Base-by-base conservation (phyloP, 1,284 basidiomycete species). In the Sporisorium iseilematis-ciliati region DNA sequence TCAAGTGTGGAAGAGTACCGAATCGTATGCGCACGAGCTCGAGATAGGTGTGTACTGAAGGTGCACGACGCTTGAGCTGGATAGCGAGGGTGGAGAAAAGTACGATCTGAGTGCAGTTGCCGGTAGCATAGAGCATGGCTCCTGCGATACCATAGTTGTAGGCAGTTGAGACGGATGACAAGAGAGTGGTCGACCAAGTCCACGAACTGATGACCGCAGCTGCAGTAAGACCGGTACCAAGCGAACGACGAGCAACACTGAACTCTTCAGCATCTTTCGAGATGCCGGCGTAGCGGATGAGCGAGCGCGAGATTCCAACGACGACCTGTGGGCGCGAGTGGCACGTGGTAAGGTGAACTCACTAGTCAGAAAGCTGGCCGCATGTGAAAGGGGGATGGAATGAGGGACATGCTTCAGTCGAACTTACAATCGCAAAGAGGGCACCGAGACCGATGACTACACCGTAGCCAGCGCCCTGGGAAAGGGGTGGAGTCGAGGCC, bases 381-480 rank as follows among this genome's bases (percentile, higher is more conserved):
- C 4, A 33, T 11, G 12, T 7, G 12, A 33, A 12, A 11, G 2
- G 41, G 40, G 21, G 31, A 25, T 25, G 11, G 33, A 53, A 29
- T 16, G 56, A 21, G 23, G 29, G 26, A 3, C n/a, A 23, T 12
- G 43, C 18, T 33, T 3, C 3, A 33, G 12, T 11, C 6, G 7
- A 11, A 62, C 65, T 65, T 26, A 78, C 79, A 29, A 82, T 66
- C 11, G 84, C 83, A 51, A 85, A 86, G 38, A 81, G 71, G 12
- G 75, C 64, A 8, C 82, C 79, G 10, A 83, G 65, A 8, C 85
- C 84, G 21, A 85, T 65, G 42, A 84, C 78, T 16, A 83, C 82
- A 38, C 84, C 83, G 60, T 83, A 85, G 26, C 84, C 82, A 45
- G 50, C 76, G 35, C 83, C 81, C 53, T 85, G 81, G 2, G 72